A percentile compares a stretch with the other conserved stretches of the same genome.
Conservation (phyloP, 2,329 filamentous ascomycete species). For the Xylariomycetidae sp. region DNA sequence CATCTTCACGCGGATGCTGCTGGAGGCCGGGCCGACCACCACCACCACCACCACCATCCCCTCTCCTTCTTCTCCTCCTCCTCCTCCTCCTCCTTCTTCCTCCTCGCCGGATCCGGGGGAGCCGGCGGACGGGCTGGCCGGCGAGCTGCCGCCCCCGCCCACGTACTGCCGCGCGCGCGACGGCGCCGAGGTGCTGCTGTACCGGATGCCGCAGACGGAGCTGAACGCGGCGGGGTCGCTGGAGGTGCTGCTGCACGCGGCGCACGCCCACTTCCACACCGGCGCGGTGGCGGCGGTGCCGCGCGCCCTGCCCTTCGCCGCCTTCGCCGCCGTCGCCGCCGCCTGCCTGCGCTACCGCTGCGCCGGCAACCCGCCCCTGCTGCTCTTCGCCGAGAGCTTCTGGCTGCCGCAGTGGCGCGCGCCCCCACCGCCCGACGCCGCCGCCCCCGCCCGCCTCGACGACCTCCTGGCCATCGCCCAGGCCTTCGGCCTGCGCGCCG, state of each 20-base stretch:
- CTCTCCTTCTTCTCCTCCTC: no score
- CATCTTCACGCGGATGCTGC: conserved; percentile 44
- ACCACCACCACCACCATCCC: no score
- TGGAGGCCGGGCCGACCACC: conserved; percentile 24
- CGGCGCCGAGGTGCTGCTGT: conserved; percentile 38
- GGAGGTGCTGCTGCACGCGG: conserved; percentile 43
- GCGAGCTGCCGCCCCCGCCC: conserved; percentile 27
- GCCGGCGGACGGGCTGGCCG: conserved; percentile 17
- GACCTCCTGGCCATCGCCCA: neutral
- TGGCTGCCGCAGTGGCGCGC: conserved; percentile 45
- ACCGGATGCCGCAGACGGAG: conserved; percentile 48
- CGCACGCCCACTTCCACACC: conserved; percentile 42
- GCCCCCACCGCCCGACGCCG: no score
- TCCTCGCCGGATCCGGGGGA: no score
- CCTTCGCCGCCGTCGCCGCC: conserved; percentile 47
- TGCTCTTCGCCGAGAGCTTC: conserved; percentile 41
- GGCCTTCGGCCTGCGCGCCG: neutral
- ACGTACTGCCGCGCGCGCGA: conserved; percentile 28
- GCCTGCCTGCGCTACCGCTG: conserved; percentile 44
- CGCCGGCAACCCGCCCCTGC: conserved; percentile 45
- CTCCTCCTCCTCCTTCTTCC: no score
- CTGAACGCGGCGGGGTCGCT: conserved; percentile 35
- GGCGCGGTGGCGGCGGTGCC: conserved; percentile 41
- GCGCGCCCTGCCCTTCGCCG: conserved; percentile 38
- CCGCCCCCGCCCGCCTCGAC: neutral